Evolutionary conservation across 768 basidiomycete genomes (phyloP).

Genomic region (Coprinopsis sp.): DNA sequence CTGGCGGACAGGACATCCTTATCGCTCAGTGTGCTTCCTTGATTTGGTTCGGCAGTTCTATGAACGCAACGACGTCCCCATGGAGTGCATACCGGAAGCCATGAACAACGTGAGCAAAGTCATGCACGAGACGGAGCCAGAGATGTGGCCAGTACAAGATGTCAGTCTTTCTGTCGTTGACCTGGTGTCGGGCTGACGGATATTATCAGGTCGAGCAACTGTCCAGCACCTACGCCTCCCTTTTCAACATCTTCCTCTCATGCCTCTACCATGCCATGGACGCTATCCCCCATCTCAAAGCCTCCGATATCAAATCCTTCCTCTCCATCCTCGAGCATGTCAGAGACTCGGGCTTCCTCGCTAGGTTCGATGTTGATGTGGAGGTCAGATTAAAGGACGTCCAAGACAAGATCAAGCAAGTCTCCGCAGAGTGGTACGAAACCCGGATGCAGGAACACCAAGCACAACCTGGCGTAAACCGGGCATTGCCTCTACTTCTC

Average conservation of each 20-base stretch:
- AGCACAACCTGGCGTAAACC: constrained; percentile 69
- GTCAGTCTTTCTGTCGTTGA: constrained; percentile 44
- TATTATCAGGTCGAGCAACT: constrained; percentile 59
- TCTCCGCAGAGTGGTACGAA: constrained; percentile 59
- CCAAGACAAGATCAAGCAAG: constrained; percentile 55
- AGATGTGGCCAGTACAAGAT: constrained; percentile 78
- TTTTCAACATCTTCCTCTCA: constrained; percentile 86
- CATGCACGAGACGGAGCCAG: constrained; percentile 62
- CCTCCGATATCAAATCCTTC: constrained; percentile 60
- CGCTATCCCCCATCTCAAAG: constrained; percentile 66
- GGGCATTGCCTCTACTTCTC: constrained; percentile 73
- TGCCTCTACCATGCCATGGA: constrained; percentile 83
- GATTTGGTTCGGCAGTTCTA: constrained; percentile 84
- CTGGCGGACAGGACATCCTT: constrained; percentile 84
- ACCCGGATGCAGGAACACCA: constrained; percentile 60
- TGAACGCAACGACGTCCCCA: constrained; percentile 84
- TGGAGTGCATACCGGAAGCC: constrained; percentile 93
- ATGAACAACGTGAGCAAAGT: constrained; percentile 68
- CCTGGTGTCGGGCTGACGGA: not conserved
- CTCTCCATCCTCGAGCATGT: constrained; percentile 68
- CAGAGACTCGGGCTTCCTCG: constrained; percentile 63
- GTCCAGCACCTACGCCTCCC: constrained; percentile 57
- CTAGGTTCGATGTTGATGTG: constrained; percentile 71
- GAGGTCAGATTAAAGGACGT: constrained; percentile 62
- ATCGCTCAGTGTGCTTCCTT: constrained; percentile 75